Conservation (phyloP, 495 filamentous ascomycete species). For the Penicillium robsamsonii region DNA sequence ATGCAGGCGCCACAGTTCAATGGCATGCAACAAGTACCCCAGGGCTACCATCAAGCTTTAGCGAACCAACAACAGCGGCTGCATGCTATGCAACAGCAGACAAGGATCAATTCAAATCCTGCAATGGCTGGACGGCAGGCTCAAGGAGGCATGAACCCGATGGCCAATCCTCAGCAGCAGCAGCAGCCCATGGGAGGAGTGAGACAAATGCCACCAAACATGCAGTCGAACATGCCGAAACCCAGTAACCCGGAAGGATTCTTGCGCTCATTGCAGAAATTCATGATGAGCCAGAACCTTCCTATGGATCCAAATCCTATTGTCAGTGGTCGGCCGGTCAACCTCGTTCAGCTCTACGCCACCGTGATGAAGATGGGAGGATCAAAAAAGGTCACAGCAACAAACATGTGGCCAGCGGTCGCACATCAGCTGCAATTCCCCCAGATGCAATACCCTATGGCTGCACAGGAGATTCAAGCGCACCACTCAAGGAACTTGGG, state of each 20-base stretch:
- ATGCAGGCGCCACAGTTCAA: constrained; percentile 44
- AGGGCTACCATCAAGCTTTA: constrained; percentile 50
- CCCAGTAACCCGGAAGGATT: constrained; percentile 65
- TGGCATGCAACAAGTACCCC: constrained; percentile 45
- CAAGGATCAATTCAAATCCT: constrained; percentile 61
- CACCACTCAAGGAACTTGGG: constrained; percentile 73
- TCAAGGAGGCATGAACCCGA: constrained; percentile 41
- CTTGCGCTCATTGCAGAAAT: constrained; percentile 65
- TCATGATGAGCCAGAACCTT: constrained; percentile 67
- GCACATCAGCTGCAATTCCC: constrained; percentile 66
- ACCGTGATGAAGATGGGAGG: constrained; percentile 75
- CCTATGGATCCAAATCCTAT: constrained; percentile 68
- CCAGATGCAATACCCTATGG: constrained; percentile 61
- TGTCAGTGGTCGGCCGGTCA: constrained; percentile 67
- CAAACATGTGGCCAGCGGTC: constrained; percentile 69
- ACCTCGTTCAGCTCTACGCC: constrained; percentile 71
- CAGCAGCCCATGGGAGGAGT: constrained; percentile 46
- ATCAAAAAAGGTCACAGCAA: constrained; percentile 65
- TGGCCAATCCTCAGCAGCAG: constrained; percentile 40
- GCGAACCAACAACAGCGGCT: constrained; percentile 51
- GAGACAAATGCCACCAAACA: constrained; percentile 62
- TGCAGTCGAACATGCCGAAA: constrained; percentile 66
- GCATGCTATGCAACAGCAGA: constrained; percentile 55
- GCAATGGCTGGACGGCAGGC: constrained; percentile 43
- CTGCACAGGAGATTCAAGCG: constrained; percentile 63